Evolutionary conservation across 148 eudicot genomes (phyloP), one percentile per base, ranked within the genome.

Genomic region (Camellia sinensis): DNA sequence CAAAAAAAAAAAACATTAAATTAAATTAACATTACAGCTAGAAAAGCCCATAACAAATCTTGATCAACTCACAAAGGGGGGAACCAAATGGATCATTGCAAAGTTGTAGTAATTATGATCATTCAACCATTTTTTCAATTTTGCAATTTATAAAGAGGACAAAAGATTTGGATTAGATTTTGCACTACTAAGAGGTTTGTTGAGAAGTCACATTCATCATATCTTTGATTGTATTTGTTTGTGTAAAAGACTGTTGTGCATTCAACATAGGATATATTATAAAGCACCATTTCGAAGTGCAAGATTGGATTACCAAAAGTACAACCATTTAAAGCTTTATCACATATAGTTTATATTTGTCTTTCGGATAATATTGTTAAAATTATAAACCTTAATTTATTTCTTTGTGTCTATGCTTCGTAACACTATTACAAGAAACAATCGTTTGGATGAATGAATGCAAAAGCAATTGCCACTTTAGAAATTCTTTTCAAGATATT

Each of bases 51-150:
- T n/a, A 18, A n/a, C 54, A 71, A 13, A 41, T 71, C 8, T 19
- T 48, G 46, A 18, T 22, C 19, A 2, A n/a, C 14, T n/a, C 57
- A 71, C 37, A 3, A 17, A 71, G 48, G 8, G 15, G 71, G 46
- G 60, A 19, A 75, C 56, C 18, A 64, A 63, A 46, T 48, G 7
- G 10, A 64, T 21, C 8, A 76, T 18, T 64, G 59, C 7, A 63
- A 56, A 76, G 59, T 48, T 77, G 29, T 6, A 8, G 71, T 48
- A 62, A 76, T 76, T 43, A 64, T 77, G 46, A 29, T 59, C 11
- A 46, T 48, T 37, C 45, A 37, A 46, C 21, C 18, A 46, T 19
- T 64, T 19, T 64, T 77, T 64, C 79, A 45, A 77, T 7, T 29
- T 19, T 13, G 48, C 71, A 63, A 29, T 63, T 2, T 76, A 60